These are phyloP conservation scores for Linum usitatissimum DNA, from an alignment of 345 rosid genomes.

Conservation along the genomic window DNA sequence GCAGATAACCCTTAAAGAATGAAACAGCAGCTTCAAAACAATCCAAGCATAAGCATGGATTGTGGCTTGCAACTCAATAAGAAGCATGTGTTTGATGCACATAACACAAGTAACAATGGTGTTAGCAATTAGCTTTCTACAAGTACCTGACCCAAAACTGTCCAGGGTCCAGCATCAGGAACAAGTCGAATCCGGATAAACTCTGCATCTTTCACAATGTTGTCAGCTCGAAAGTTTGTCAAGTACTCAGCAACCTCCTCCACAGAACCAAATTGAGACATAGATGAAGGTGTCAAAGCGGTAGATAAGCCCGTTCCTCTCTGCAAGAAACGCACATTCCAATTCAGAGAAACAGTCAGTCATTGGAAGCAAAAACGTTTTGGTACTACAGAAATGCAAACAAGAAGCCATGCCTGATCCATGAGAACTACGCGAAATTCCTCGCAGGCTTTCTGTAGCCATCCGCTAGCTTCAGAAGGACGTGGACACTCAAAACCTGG, in stretches of 20 bases:
- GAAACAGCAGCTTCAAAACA: neutral
- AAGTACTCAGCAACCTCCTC: conserved; percentile 50
- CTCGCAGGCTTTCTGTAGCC: conserved; percentile 76
- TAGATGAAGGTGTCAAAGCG: conserved; percentile 69
- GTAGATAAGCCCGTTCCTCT: conserved; percentile 95
- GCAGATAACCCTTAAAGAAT: too few relatives aligned
- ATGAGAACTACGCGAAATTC: conserved; percentile 81
- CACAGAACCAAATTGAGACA: conserved; percentile 67
- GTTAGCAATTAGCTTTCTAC: neutral
- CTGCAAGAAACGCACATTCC: conserved; percentile 33
- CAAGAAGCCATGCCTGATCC: conserved; percentile 57
- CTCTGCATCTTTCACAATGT: conserved; percentile 83
- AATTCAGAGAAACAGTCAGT: conserved; percentile 3
- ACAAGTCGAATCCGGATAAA: conserved; percentile 63
- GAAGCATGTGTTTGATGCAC: neutral
- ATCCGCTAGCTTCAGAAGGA: conserved; percentile 79
- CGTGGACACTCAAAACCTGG: conserved; percentile 87
- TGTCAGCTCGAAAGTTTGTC: conserved; percentile 73
- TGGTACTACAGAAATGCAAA: neutral
- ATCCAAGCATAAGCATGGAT: neutral
- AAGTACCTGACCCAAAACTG: conserved; percentile 75
- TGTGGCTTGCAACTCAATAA: neutral
- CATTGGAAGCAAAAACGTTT: neutral
- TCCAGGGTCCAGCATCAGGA: conserved; percentile 81
- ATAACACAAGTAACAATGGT: neutral